These are phyloP conservation scores for Saturnispora dispora DNA, from an alignment of 805 yeast genomes.

Conservation along the genomic window DNA sequence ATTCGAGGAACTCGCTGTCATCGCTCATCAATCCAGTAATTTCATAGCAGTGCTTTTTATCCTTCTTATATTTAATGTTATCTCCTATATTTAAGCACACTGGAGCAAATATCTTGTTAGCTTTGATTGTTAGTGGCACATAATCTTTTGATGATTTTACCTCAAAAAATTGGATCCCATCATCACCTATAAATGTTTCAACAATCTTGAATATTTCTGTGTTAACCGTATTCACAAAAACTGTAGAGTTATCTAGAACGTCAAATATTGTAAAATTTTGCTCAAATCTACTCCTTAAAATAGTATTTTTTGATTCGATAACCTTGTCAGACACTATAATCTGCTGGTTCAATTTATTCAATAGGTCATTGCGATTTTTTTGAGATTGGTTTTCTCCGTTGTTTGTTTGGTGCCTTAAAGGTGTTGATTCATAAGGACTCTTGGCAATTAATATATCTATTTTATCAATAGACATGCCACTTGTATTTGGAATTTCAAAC, in stretches of 20 bases:
- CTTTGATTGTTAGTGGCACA: conserved; percentile 1
- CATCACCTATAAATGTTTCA: not conserved
- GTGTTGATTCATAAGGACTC: not conserved
- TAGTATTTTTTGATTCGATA: not conserved
- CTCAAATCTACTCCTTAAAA: not conserved
- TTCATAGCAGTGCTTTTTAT: conserved; percentile 5
- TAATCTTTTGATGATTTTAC: not conserved
- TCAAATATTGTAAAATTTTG: not conserved
- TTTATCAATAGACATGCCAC: conserved; percentile 5
- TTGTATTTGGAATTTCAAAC: conserved; percentile 14
- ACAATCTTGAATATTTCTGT: not conserved
- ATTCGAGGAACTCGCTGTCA: not conserved
- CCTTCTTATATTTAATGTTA: conserved; percentile 6
- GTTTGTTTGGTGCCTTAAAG: not conserved
- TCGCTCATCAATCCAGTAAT: conserved; percentile 14
- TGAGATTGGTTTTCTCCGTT: not conserved
- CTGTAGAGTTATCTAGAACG: not conserved
- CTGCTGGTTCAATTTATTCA: not conserved
- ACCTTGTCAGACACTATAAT: not conserved
- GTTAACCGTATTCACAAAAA: not conserved
- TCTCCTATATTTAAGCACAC: conserved; percentile 15
- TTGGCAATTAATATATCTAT: not conserved
- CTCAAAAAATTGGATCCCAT: not conserved
- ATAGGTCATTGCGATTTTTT: not conserved
- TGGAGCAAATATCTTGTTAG: conserved; percentile 15